Percentiles rank a stretch among this genome's conserved stretches.
These are phyloP conservation scores for Knufia fluminis DNA, from an alignment of 2,329 filamentous ascomycete species.

Conservation along the genomic window DNA sequence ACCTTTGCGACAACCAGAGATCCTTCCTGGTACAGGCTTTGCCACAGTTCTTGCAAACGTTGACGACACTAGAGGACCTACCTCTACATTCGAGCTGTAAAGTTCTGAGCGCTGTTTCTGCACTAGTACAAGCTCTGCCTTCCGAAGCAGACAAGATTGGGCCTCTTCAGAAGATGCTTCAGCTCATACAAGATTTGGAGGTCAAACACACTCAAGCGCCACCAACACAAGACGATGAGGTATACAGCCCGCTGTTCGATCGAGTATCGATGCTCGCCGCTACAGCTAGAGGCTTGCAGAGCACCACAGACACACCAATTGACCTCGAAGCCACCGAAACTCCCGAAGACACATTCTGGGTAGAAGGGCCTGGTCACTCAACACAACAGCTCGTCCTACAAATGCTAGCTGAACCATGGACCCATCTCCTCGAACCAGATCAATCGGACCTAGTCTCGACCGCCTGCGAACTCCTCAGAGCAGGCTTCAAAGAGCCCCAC, in stretches of 20 bases:
- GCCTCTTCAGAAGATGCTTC: slow-evolving; percentile 31
- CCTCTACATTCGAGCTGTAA: slow-evolving; percentile 16
- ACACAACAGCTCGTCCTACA: slow-evolving; percentile 15
- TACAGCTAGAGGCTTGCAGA: slow-evolving; percentile 20
- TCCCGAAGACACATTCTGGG: slow-evolving; percentile 15
- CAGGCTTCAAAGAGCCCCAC: slow-evolving; percentile 35
- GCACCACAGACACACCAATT: slow-evolving; percentile 16
- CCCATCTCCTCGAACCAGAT: slow-evolving; percentile 26
- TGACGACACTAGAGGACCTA: slow-evolving; percentile 22
- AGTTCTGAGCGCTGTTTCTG: slow-evolving; percentile 37
- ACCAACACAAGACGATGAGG: slow-evolving; percentile 20
- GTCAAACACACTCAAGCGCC: slow-evolving; percentile 26
- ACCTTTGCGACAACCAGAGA: slow-evolving; percentile 37
- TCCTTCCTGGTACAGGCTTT: slow-evolving; percentile 33
- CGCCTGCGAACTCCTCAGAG: slow-evolving; percentile 37
- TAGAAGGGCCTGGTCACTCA: slow-evolving; percentile 12
- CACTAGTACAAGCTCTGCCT: slow-evolving; percentile 34
- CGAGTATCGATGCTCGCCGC: slow-evolving; percentile 27
- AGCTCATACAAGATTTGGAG: slow-evolving; percentile 24
- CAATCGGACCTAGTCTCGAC: slow-evolving; percentile 37
- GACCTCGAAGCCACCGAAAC: slow-evolving; percentile 13
- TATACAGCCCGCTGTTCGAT: slow-evolving; percentile 19
- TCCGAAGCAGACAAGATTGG: slow-evolving; percentile 33
- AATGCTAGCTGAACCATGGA: slow-evolving; percentile 25
- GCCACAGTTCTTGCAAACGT: slow-evolving; percentile 34